These are phyloP conservation scores for Phytopythium helicoides DNA, from an alignment of 352 stramenopile species.

Conservation along the genomic window DNA sequence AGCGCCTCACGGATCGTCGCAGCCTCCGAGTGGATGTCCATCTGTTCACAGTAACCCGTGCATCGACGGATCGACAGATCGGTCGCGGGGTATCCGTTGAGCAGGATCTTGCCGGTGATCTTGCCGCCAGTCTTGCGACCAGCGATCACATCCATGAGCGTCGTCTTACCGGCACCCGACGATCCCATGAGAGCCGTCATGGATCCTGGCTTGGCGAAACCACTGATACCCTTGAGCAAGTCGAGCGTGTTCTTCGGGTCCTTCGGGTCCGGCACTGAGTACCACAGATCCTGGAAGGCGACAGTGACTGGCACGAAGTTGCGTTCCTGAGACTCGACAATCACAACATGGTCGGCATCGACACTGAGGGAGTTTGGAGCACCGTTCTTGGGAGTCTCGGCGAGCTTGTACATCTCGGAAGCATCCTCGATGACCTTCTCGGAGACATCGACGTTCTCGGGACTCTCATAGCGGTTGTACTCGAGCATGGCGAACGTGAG, in stretches of 20 bases:
- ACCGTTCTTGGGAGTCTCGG: slow-evolving; percentile 15
- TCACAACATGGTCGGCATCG: too few relatives aligned
- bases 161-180: slow-evolving; percentile 32
- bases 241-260: slow-evolving; percentile 23
- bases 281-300: slow-evolving; percentile 28
- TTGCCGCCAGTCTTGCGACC: slow-evolving; percentile 81
- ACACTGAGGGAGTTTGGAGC: too few relatives aligned
- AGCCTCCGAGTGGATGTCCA: too few relatives aligned
- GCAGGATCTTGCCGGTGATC: slow-evolving; percentile 65
- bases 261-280: slow-evolving; percentile 16
- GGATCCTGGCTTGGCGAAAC: slow-evolving; percentile 28
- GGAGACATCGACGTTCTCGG: slow-evolving; percentile 36
- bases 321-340: slow-evolving; percentile 7
- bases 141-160: slow-evolving; percentile 89
- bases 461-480: too few relatives aligned
- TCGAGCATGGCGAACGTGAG: too few relatives aligned
- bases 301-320: slow-evolving; percentile 33
- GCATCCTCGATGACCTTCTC: too few relatives aligned
- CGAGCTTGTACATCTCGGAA: too few relatives aligned
- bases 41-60: too few relatives aligned
- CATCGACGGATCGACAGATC: slow-evolving; percentile 16
- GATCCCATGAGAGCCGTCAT: slow-evolving; percentile 52
- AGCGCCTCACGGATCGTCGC: too few relatives aligned
- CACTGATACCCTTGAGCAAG: slow-evolving; percentile 35
- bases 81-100: slow-evolving; percentile 70